Evolutionary conservation across 106 monocot species (phyloP).

Genomic region (Platanthera guangdongensis): DNA sequence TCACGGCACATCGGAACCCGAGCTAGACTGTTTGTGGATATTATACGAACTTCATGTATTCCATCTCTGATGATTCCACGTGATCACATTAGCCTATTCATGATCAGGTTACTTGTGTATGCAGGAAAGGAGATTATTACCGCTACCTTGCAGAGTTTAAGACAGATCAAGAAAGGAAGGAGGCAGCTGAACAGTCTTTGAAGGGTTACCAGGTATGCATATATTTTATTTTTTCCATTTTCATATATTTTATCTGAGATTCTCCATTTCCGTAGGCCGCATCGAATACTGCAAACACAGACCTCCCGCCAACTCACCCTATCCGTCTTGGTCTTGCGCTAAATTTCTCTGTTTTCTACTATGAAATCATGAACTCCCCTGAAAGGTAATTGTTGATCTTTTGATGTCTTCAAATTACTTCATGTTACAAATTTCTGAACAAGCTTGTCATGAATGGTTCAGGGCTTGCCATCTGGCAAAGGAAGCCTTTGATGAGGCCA

Average conservation of each 20-base stretch:
- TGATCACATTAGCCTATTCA: too few species aligned
- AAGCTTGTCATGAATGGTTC: background rate
- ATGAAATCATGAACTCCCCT: constrained; percentile 35
- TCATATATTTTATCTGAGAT: background rate
- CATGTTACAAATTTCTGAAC: background rate
- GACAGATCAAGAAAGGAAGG: constrained; percentile 29
- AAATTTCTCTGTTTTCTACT: constrained; percentile 36
- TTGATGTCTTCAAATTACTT: background rate
- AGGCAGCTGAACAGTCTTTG: constrained; percentile 36
- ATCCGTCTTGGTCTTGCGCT: constrained; percentile 42
- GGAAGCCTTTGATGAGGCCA: constrained; percentile 38
- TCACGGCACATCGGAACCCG: too few species aligned
- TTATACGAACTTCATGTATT: too few species aligned
- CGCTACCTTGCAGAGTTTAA: constrained; percentile 44
- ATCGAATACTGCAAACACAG: constrained; percentile 20
- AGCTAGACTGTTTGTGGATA: too few species aligned
- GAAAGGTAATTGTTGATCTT: constrained; percentile 12
- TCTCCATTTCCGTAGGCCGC: constrained; percentile 18
- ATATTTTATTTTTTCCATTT: background rate
- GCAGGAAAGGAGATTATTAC: constrained; percentile 38
- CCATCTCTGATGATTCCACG: too few species aligned
- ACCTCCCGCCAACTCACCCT: constrained; percentile 33
- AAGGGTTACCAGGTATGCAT: constrained; percentile 31
- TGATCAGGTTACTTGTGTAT: background rate
- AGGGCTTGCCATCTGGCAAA: constrained; percentile 45